Percentiles rank a stretch among this genome's conserved stretches.
These are phyloP conservation scores for Alliaria petiolata DNA, from an alignment of 345 rosid genomes.

Conservation along the genomic window DNA sequence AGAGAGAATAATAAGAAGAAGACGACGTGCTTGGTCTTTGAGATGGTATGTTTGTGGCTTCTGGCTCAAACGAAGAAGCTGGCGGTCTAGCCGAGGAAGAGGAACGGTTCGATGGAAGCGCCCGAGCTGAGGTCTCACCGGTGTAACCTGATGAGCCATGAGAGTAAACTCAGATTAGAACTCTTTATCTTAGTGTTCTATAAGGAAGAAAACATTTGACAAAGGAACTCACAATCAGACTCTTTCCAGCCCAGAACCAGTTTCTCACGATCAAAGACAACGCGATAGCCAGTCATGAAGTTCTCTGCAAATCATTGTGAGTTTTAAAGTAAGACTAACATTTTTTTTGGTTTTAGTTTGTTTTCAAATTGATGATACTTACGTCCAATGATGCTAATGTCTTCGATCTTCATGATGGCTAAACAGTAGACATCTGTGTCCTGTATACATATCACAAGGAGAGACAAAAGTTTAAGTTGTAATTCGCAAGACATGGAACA, in stretches of 20 bases:
- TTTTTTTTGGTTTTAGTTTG: not conserved
- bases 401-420: constrained; percentile 60
- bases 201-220: not conserved
- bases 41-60: constrained; percentile 49
- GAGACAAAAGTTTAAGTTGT: not conserved
- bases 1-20: constrained; percentile 13
- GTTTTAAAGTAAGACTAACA: not conserved
- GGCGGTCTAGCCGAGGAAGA: constrained; percentile 45
- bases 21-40: constrained; percentile 28
- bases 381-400: constrained; percentile 87
- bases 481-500: not conserved
- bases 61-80: constrained; percentile 53
- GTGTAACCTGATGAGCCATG: constrained; percentile 29
- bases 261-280: constrained; percentile 71
- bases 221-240: constrained; percentile 59
- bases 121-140: constrained; percentile 28
- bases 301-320: constrained; percentile 48
- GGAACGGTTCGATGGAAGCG: constrained; percentile 38
- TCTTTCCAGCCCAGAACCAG: constrained; percentile 61
- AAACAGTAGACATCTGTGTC: constrained; percentile 51
- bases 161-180: not conserved
- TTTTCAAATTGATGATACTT: constrained; percentile 36
- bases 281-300: constrained; percentile 70
- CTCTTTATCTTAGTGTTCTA: not conserved
- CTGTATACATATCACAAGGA: constrained; percentile 36